These are phyloP conservation scores for Dioscorea dumetorum DNA, from an alignment of 106 monocot genomes.

Conservation along the genomic window DNA sequence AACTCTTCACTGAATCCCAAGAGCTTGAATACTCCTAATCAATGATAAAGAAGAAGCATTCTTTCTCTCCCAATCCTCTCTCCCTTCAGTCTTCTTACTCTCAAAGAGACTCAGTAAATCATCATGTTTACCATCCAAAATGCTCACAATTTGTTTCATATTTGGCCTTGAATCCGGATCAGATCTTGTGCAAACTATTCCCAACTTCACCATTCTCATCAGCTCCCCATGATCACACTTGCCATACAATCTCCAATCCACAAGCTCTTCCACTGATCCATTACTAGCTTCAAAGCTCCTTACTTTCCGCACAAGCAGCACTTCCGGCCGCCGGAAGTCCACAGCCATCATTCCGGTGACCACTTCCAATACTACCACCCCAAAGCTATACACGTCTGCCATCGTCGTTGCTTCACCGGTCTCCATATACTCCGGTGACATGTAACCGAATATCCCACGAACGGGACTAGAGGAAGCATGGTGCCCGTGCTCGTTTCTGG, in stretches of 20 bases:
- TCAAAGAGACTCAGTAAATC: constrained; percentile 20
- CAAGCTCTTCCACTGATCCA: constrained; percentile 25
- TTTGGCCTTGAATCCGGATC: constrained; percentile 46
- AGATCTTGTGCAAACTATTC: constrained; percentile 51
- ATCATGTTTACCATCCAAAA: constrained; percentile 68
- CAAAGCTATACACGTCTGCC: constrained; percentile 90
- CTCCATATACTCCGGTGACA: constrained; percentile 88
- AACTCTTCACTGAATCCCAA: constrained; percentile 59
- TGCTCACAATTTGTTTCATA: constrained; percentile 71
- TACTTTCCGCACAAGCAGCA: constrained; percentile 38
- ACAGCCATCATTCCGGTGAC: constrained; percentile 63
- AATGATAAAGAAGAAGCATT: constrained; percentile 38
- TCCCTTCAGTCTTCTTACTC: constrained; percentile 20
- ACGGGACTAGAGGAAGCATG: constrained; percentile 20
- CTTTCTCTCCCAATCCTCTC: constrained; percentile 44
- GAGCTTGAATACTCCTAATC: constrained; percentile 71
- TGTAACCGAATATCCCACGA: constrained; percentile 88
- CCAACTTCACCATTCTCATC: constrained; percentile 45
- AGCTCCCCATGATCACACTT: constrained; percentile 34
- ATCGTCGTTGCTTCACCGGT: constrained; percentile 53
- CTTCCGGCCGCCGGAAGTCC: constrained; percentile 57
- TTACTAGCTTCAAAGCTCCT: constrained; percentile 2
- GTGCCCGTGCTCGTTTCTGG: constrained; percentile 43
- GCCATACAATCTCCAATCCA: constrained; percentile 44
- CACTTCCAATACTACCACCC: constrained; percentile 78